Conservation (phyloP, 352 stramenopile species). For the Globisporangium abappressorium region DNA sequence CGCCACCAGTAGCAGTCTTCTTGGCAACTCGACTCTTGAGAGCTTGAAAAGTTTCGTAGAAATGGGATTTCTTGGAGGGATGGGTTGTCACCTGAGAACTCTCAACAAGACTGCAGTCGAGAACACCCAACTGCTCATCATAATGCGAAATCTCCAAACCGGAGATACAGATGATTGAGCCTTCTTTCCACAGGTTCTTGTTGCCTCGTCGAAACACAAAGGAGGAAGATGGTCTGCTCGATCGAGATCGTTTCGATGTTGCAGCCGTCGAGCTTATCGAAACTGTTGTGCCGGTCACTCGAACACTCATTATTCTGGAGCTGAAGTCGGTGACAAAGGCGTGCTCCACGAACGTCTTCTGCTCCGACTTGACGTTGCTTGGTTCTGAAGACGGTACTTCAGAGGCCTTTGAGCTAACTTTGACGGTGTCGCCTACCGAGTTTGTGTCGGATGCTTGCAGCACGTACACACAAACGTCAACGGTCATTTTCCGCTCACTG, state of each 20-base stretch:
- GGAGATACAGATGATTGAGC: constrained; percentile 47
- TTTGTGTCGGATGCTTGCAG: constrained; percentile 32
- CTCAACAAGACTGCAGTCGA: constrained; percentile 59
- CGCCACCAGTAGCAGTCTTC: constrained; percentile 17
- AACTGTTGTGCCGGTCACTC: constrained; percentile 26
- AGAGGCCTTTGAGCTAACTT: constrained; percentile 20
- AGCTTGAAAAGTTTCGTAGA: constrained; percentile 29
- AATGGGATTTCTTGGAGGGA: constrained; percentile 59
- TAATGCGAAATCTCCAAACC: constrained; percentile 64
- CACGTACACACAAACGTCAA: constrained; percentile 55
- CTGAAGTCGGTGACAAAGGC: constrained; percentile 60
- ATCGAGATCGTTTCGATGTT: constrained; percentile 4
- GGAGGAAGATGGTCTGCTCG: constrained; percentile 2
- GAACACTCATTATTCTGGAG: constrained; percentile 53
- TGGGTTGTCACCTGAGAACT: constrained; percentile 51
- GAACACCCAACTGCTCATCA: constrained; percentile 46
- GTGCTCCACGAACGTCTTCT: constrained; percentile 36
- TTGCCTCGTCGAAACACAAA: constrained; percentile 47
- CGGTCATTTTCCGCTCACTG: constrained; percentile 21
- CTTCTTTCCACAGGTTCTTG: constrained; percentile 52
- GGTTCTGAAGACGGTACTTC: constrained; percentile 12
- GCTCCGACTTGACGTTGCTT: constrained; percentile 12
- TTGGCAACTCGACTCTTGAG: constrained; percentile 12
- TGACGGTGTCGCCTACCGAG: constrained; percentile 21
- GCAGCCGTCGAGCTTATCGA: constrained; percentile 18